phyloP scores from a whole-genome alignment of 345 rosid genomes.

The Camelina sativa region DNA sequence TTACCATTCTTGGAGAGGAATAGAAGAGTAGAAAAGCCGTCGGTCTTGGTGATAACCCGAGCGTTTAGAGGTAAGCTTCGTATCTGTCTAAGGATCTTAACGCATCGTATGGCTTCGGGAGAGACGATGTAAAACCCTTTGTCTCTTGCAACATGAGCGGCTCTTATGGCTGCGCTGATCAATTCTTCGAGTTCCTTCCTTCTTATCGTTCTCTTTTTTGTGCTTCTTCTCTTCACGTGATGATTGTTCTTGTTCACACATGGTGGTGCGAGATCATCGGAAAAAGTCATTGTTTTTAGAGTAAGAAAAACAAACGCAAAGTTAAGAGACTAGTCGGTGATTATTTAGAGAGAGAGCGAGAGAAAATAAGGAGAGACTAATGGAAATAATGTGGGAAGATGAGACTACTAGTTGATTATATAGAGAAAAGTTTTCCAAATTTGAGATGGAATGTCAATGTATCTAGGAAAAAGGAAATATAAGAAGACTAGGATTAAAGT shows the following conservation, averaged over 20 bases:
- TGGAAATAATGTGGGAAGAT: background rate
- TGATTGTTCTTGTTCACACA: background rate
- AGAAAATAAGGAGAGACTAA: background rate
- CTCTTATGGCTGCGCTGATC: background rate
- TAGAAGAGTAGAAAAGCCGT: background rate
- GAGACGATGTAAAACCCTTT: constrained; percentile 37
- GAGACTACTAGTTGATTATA: background rate
- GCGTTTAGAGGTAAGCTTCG: constrained; percentile 27
- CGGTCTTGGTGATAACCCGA: background rate
- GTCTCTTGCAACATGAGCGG: constrained; percentile 31
- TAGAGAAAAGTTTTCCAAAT: background rate
- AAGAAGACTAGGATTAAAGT: too few relatives aligned
- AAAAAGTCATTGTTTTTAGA: constrained; percentile 3
- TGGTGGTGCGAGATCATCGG: constrained; percentile 27
- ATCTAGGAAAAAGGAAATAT: constrained; percentile 6
- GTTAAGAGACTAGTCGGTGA: too few relatives aligned
- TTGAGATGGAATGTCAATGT: background rate
- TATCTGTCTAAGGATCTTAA: constrained; percentile 15
- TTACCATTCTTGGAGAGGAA: constrained; percentile 33
- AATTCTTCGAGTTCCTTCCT: background rate
- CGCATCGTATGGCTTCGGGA: constrained; percentile 30
- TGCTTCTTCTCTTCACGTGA: constrained; percentile 9
- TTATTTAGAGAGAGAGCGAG: background rate
- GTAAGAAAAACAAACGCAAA: background rate
- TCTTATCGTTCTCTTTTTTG: background rate